phyloP scores from a whole-genome alignment of 2,329 filamentous ascomycete species.

The Septoria petroselini region DNA sequence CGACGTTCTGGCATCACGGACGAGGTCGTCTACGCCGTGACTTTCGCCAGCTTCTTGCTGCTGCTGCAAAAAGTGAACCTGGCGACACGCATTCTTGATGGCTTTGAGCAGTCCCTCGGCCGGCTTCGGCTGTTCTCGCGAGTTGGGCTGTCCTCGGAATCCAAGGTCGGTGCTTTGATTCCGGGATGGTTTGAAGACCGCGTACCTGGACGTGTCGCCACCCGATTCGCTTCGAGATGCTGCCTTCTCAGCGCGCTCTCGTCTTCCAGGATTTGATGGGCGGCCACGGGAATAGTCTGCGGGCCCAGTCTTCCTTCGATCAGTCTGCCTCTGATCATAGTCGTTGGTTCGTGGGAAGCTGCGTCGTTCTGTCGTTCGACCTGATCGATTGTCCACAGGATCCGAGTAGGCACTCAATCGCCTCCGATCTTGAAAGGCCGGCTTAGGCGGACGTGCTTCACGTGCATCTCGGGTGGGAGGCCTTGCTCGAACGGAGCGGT shows the following conservation, averaged over 20 bases:
- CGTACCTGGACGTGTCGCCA: slow-evolving; percentile 3
- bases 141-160: slow-evolving; percentile 7
- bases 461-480: slow-evolving; percentile 6
- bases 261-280: slow-evolving; percentile 5
- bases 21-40: slow-evolving; percentile 17
- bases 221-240: background rate
- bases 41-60: slow-evolving; percentile 20
- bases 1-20: slow-evolving; percentile 12
- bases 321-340: background rate
- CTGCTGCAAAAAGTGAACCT: slow-evolving; percentile 22
- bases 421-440: slow-evolving; percentile 2
- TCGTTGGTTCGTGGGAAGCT: background rate
- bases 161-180: background rate
- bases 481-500: slow-evolving; percentile 8
- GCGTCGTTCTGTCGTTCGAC: background rate
- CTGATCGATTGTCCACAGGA: background rate
- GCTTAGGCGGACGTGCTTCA: background rate
- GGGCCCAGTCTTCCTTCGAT: no score
- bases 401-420: slow-evolving; percentile 9
- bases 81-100: slow-evolving; percentile 24
- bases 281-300: background rate
- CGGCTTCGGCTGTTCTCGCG: slow-evolving; percentile 8
- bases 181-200: slow-evolving; percentile 1
- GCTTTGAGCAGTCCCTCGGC: slow-evolving; percentile 11
- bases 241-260: slow-evolving; percentile 2